Evolutionary conservation across 2,329 filamentous ascomycete genomes (phyloP).

Genomic region (Botrytis sinoallii): DNA sequence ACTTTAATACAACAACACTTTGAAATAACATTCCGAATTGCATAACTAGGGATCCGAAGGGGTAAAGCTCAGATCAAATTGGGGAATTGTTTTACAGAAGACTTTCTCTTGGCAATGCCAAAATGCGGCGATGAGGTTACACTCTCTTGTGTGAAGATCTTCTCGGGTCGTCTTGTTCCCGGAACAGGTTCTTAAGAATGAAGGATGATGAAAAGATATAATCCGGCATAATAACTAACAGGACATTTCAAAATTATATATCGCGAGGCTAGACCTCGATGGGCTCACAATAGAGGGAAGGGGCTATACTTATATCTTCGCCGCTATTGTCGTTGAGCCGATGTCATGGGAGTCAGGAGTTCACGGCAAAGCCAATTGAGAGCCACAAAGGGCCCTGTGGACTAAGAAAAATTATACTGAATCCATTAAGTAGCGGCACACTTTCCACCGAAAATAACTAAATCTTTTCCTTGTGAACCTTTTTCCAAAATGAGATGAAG

Average conservation of each 20-base stretch:
- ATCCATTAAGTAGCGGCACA: too few species aligned
- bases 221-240: not conserved
- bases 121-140: not conserved
- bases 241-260: not conserved
- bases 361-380: not conserved
- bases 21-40: too few species aligned
- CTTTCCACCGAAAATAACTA: not conserved
- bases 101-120: not conserved
- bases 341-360: not conserved
- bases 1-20: not conserved
- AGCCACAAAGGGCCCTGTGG: not conserved
- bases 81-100: not conserved
- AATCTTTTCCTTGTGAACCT: not conserved
- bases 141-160: not conserved
- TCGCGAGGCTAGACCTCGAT: not conserved
- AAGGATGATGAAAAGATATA: not conserved
- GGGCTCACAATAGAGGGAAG: not conserved
- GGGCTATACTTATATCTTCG: not conserved
- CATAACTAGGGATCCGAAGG: too few species aligned
- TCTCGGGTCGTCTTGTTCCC: not conserved
- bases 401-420: not conserved
- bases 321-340: fast-evolving
- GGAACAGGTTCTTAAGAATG: not conserved
- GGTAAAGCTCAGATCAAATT: not conserved
- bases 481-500: not conserved